Conservation (phyloP, 805 yeast species). For the Ogataea salicorniae region DNA sequence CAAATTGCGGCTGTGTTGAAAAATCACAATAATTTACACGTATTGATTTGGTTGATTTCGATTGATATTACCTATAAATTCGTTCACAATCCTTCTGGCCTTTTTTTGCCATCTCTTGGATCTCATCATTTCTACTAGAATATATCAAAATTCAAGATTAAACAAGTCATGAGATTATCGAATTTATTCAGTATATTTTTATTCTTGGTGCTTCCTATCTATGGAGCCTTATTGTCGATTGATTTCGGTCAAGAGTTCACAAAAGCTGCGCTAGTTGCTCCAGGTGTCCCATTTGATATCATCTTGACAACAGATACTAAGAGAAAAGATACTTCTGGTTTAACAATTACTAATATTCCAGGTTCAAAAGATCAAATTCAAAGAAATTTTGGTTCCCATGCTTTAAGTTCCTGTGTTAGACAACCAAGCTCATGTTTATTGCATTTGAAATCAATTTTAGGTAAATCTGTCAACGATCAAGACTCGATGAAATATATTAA, state of each 20-base stretch:
- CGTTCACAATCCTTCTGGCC: too few species aligned
- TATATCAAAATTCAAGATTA: background rate
- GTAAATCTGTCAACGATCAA: slow-evolving; percentile 47
- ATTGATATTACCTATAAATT: too few species aligned
- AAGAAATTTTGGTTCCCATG: slow-evolving; percentile 75
- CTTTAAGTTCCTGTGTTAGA: slow-evolving; percentile 62
- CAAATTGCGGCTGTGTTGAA: too few species aligned
- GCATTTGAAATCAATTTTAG: slow-evolving; percentile 67
- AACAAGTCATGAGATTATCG: slow-evolving; percentile 4
- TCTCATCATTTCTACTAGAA: background rate
- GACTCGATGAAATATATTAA: slow-evolving; percentile 42
- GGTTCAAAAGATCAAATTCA: slow-evolving; percentile 44
- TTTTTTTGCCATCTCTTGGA: background rate
- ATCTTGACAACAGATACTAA: slow-evolving; percentile 87
- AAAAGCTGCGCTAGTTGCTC: slow-evolving; percentile 86
- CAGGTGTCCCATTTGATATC: slow-evolving; percentile 82
- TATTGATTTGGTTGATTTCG: too few species aligned
- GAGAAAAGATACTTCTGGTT: slow-evolving; percentile 80
- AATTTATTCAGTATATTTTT: slow-evolving; percentile 17
- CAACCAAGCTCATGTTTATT: slow-evolving; percentile 67
- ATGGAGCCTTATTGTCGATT: slow-evolving; percentile 74
- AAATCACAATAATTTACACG: too few species aligned
- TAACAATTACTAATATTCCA: slow-evolving; percentile 49
- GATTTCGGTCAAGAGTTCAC: slow-evolving; percentile 87
- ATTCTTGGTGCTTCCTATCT: slow-evolving; percentile 13